A percentile compares a stretch with the other conserved stretches of the same genome.
These are phyloP conservation scores for Delonix regia DNA, from an alignment of 306 rosid genomes.

Conservation along the genomic window DNA sequence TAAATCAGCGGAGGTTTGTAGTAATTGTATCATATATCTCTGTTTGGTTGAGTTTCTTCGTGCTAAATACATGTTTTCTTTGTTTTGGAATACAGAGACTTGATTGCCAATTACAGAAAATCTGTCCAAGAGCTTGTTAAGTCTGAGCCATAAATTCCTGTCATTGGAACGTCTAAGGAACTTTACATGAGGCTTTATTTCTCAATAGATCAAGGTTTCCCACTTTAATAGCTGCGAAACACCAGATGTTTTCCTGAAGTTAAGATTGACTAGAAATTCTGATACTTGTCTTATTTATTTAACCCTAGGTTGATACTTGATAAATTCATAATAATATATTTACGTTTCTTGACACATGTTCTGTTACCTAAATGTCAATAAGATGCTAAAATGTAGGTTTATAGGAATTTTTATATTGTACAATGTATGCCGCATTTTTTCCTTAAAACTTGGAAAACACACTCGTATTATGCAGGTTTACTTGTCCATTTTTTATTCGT, in stretches of 20 bases:
- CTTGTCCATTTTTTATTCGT: neutral
- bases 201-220: constrained; percentile 10
- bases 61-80: constrained; percentile 22
- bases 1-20: constrained; percentile 71
- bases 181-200: constrained; percentile 5
- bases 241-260: neutral
- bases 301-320: neutral
- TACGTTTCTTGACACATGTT: neutral
- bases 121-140: constrained; percentile 75
- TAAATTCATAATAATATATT: neutral
- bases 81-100: constrained; percentile 54
- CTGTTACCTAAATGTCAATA: neutral
- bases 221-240: constrained; percentile 3
- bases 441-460: too few relatives aligned
- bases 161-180: constrained; percentile 30
- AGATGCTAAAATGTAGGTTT: neutral
- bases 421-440: neutral
- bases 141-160: constrained; percentile 56
- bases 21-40: constrained; percentile 2
- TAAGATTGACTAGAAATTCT: constrained; percentile 11
- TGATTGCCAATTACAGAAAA: constrained; percentile 64
- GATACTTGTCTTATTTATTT: neutral
- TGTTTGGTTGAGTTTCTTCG: constrained; percentile 16
- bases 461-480: neutral
- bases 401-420: neutral